Percentiles rank a stretch among this genome's conserved stretches.
Evolutionary conservation across 75 land plant genomes (phyloP).

Genomic region (Isoetes taiwanensis): DNA sequence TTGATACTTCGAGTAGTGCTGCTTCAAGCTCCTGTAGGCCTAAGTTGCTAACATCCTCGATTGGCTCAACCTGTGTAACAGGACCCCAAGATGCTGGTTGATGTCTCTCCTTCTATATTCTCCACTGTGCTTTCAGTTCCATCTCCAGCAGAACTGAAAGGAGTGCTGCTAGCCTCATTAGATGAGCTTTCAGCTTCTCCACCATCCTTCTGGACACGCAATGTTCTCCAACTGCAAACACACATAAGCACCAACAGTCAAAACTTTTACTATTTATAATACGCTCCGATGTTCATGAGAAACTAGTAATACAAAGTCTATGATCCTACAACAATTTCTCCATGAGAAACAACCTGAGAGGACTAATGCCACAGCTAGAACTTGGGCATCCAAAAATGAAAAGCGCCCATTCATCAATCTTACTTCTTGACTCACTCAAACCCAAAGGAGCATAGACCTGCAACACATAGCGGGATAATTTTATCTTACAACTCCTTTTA

Average conservation of each 20-base stretch:
- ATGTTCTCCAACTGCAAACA: conserved; percentile 59
- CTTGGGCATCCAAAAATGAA: conserved; percentile 55
- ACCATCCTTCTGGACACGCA: conserved; percentile 49
- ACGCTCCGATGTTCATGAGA: too few species aligned
- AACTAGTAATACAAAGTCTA: too few species aligned
- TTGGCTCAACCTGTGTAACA: conserved; percentile 13
- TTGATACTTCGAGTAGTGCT: too few species aligned
- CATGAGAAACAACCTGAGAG: conserved; percentile 26
- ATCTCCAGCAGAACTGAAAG: not conserved
- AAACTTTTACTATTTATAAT: too few species aligned
- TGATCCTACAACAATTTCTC: too few species aligned
- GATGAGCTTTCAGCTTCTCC: conserved; percentile 9
- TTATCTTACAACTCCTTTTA: too few species aligned
- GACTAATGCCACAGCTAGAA: conserved; percentile 44
- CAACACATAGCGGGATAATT: not conserved
- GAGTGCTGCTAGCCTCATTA: conserved; percentile 8
- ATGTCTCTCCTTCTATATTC: not conserved
- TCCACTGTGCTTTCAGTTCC: not conserved
- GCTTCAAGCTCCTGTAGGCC: conserved; percentile 38
- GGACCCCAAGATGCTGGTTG: conserved; percentile 9
- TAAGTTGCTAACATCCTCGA: conserved; percentile 30
- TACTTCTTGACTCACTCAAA: too few species aligned
- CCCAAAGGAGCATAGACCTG: conserved; percentile 72
- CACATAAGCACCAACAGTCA: not conserved
- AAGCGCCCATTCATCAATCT: conserved; percentile 56